Conservation (phyloP, 1,139 yeast species). For the Debaryomyces subglobosus region DNA sequence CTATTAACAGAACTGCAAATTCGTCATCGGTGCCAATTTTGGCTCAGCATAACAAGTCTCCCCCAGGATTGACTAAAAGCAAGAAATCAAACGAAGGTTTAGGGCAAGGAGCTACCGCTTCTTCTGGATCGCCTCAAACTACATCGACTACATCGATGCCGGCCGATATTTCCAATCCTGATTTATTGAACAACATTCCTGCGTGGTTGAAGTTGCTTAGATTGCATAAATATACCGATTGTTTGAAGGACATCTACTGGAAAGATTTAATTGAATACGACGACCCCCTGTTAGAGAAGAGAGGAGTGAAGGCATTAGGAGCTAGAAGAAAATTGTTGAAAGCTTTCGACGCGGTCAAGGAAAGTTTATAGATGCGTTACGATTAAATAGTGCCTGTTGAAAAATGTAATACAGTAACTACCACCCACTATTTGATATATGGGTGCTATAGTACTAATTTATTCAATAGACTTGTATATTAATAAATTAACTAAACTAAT, state of each 20-base stretch:
- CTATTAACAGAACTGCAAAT: constrained; percentile 38
- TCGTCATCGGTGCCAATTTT: constrained; percentile 43
- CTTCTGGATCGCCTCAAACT: constrained; percentile 14
- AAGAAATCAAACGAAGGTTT: constrained; percentile 7
- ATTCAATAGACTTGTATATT: constrained; percentile 9
- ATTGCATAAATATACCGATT: constrained; percentile 90
- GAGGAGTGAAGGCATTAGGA: constrained; percentile 92
- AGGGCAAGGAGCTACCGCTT: constrained; percentile 4
- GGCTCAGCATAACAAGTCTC: constrained; percentile 21
- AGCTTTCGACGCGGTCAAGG: constrained; percentile 80
- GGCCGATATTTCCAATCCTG: constrained; percentile 63
- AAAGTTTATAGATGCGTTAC: constrained; percentile 5
- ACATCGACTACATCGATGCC: constrained; percentile 49
- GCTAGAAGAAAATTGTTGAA: constrained; percentile 91
- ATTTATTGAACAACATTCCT: constrained; percentile 76
- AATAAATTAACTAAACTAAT: constrained; percentile 4
- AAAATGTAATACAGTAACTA: neutral
- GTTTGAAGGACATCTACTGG: constrained; percentile 79
- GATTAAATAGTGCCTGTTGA: neutral
- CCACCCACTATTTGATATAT: constrained; percentile 14
- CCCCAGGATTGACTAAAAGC: constrained; percentile 15
- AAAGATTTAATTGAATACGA: constrained; percentile 68
- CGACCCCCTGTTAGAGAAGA: constrained; percentile 69
- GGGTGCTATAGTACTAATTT: constrained; percentile 4
- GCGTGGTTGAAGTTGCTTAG: constrained; percentile 90